Percentiles rank a stretch among this genome's conserved stretches.
These are phyloP conservation scores for Dactylellina haptotyla DNA, from an alignment of 2,329 filamentous ascomycete species.

Conservation along the genomic window DNA sequence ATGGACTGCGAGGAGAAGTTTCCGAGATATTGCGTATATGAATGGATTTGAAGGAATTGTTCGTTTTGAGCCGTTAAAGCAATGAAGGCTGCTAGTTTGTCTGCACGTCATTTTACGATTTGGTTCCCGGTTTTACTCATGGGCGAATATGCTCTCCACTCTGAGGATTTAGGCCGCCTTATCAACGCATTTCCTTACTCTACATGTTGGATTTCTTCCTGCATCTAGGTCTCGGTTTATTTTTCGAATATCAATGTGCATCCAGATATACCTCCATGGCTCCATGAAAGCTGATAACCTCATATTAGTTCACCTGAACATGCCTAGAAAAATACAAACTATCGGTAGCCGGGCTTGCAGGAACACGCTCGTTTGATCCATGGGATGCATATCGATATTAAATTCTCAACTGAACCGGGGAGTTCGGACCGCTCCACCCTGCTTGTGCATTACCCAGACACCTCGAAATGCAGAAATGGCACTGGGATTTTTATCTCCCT, in stretches of 20 bases:
- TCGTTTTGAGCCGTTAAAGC: conserved; percentile 34
- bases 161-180: background rate
- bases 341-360: background rate
- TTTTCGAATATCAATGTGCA: background rate
- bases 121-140: background rate
- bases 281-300: background rate
- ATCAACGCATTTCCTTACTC: conserved; percentile 3
- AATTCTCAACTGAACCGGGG: conserved; percentile 18
- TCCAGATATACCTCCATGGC: background rate
- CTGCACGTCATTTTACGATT: background rate
- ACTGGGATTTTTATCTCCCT: conserved; percentile 14
- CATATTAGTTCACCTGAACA: background rate
- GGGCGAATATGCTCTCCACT: background rate
- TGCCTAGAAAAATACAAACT: background rate
- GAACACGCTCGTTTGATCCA: background rate
- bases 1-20: conserved; percentile 44
- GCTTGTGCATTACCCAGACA: conserved; percentile 20
- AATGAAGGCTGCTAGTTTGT: background rate
- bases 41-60: conserved; percentile 43
- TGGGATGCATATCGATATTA: conserved; percentile 21
- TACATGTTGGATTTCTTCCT: conserved; percentile 16
- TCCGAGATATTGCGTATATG: conserved; percentile 54
- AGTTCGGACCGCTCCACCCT: conserved; percentile 50
- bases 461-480: conserved; percentile 11
- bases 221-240: background rate